These are phyloP conservation scores for Tolypocladium album DNA, from an alignment of 2,329 filamentous ascomycete species.

Conservation along the genomic window DNA sequence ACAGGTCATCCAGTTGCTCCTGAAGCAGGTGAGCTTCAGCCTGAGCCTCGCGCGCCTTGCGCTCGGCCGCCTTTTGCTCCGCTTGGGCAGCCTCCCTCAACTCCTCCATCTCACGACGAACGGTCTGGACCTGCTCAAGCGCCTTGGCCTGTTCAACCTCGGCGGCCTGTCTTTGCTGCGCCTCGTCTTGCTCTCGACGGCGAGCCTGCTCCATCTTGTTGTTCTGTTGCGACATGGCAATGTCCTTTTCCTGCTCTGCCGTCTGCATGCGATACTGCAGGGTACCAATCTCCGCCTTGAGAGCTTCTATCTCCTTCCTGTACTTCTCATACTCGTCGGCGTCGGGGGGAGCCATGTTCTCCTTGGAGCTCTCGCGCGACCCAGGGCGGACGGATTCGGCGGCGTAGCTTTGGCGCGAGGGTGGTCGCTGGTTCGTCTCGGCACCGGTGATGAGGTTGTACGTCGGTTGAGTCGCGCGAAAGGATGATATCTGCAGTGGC, in stretches of 20 bases:
- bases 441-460: constrained; percentile 50
- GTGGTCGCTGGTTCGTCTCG: constrained; percentile 26
- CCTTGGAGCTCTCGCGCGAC: constrained; percentile 49
- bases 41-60: constrained; percentile 57
- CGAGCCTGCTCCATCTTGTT: constrained; percentile 75
- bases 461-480: constrained; percentile 42
- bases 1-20: constrained; percentile 71
- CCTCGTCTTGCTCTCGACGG: constrained; percentile 75
- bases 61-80: constrained; percentile 56
- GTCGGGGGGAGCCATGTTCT: constrained; percentile 47
- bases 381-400: constrained; percentile 31
- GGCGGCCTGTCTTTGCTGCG: constrained; percentile 52
- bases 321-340: constrained; percentile 49
- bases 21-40: constrained; percentile 64
- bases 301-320: constrained; percentile 54
- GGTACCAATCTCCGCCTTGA: constrained; percentile 83
- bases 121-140: constrained; percentile 34
- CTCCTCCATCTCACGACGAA: constrained; percentile 41
- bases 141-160: constrained; percentile 44
- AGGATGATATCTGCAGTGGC: constrained; percentile 27
- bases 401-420: constrained; percentile 28
- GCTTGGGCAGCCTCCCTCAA: constrained; percentile 37
- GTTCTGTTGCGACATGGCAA: constrained; percentile 66
- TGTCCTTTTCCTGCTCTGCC: constrained; percentile 76
- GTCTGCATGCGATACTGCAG: constrained; percentile 82